phyloP scores from a whole-genome alignment of 805 yeast genomes.

The Candida awuae region DNA sequence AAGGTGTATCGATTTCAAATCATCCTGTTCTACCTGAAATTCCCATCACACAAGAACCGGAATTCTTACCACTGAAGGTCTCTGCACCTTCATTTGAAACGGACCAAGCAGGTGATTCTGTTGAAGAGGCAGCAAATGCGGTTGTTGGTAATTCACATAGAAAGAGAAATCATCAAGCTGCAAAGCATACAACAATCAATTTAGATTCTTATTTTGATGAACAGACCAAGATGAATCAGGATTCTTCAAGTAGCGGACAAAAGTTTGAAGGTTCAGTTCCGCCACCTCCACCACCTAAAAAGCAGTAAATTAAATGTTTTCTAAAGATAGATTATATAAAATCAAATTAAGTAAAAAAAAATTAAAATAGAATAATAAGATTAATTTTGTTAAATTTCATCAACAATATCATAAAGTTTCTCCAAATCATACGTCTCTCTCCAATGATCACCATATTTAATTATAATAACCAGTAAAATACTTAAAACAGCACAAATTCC shows the following conservation, averaged over 20 bases:
- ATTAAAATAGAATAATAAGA: not conserved
- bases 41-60: slow-evolving; percentile 6
- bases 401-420: slow-evolving; percentile 45
- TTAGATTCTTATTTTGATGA: slow-evolving; percentile 34
- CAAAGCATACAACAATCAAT: slow-evolving; percentile 17
- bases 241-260: slow-evolving; percentile 16
- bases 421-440: slow-evolving; percentile 56
- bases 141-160: slow-evolving; percentile 5
- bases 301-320: not conserved
- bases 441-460: slow-evolving; percentile 50
- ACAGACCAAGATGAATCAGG: slow-evolving; percentile 34
- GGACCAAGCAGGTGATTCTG: slow-evolving; percentile 2
- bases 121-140: slow-evolving; percentile 7
- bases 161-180: slow-evolving; percentile 2
- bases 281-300: slow-evolving; percentile 9
- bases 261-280: not conserved
- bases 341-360: not conserved
- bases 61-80: slow-evolving; percentile 6
- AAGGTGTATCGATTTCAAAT: slow-evolving; percentile 11
- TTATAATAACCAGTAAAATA: slow-evolving; percentile 37
- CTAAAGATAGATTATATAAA: not conserved
- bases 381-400: slow-evolving; percentile 7
- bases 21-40: not conserved
- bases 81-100: slow-evolving; percentile 6
- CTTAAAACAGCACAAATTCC: slow-evolving; percentile 45